Percentiles rank a stretch among this genome's conserved stretches.
Conservation (phyloP, 768 basidiomycete species). For the Collybia nuda region DNA sequence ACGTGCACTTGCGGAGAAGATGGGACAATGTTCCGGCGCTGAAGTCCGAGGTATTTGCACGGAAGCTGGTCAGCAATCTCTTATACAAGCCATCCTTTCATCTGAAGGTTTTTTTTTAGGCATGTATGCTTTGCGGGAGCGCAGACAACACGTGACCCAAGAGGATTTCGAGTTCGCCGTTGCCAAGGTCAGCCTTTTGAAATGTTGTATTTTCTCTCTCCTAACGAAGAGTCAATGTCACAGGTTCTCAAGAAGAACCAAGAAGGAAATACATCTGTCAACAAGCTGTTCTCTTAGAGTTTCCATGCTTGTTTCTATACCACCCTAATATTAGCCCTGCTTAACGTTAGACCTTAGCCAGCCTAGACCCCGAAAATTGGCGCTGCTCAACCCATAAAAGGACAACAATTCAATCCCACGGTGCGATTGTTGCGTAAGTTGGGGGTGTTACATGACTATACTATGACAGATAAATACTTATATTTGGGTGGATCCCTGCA, state of each 20-base stretch:
- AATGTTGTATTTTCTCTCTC: not conserved
- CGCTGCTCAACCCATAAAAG: too few species aligned
- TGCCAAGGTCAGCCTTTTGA: slow-evolving; percentile 66
- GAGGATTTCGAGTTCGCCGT: slow-evolving; percentile 99
- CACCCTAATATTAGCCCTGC: not conserved
- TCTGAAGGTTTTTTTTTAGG: slow-evolving; percentile 39
- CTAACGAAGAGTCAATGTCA: not conserved
- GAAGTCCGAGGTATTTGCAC: slow-evolving; percentile 98
- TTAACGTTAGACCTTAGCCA: too few species aligned
- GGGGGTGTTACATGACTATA: too few species aligned
- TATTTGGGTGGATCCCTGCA: too few species aligned
- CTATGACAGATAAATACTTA: too few species aligned
- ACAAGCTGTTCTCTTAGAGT: slow-evolving; percentile 86
- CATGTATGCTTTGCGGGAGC: slow-evolving; percentile 96
- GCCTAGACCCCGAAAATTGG: too few species aligned
- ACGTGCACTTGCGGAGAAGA: slow-evolving; percentile 95
- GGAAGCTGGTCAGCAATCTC: slow-evolving; percentile 70
- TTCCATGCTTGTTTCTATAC: not conserved
- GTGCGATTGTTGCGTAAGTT: too few species aligned
- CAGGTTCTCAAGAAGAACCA: slow-evolving; percentile 95
- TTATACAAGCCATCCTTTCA: not conserved
- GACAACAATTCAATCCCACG: too few species aligned
- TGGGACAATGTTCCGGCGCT: slow-evolving; percentile 98
- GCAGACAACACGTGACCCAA: slow-evolving; percentile 95
- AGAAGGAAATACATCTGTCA: slow-evolving; percentile 90